Base-by-base conservation (phyloP, 2,329 filamentous ascomycete genomes). In the Calonectria crousiana region DNA sequence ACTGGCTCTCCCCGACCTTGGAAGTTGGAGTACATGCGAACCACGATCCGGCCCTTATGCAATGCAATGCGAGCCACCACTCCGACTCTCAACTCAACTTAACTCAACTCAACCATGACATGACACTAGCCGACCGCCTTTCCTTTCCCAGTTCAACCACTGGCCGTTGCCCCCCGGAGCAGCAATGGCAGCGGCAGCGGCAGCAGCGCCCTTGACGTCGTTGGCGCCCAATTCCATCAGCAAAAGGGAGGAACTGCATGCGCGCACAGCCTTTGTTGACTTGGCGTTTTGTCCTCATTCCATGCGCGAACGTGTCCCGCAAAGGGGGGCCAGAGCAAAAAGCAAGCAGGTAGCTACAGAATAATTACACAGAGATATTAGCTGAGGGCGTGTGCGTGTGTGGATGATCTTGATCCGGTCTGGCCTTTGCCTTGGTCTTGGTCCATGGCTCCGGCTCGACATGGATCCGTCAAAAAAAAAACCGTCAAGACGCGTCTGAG, bases 31-130 rank as follows among this genome's bases (percentile, higher is more conserved):
- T 23, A 47, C 49, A 71, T 74, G 75, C 67, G 69, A 75, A 78
- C 71, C 73, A 69, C 70, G 72, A 60, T 60, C 56, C 76, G 65
- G 65, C 75, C 66, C 73, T 30, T 77, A 80, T 80, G 77, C 78
- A 78, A 80, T 79, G 77, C 75, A 77, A 79, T 80, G 74, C 78
- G 71, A 80, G 74, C 70, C 73, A 78, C 77, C 71, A 60, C 51
- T 53, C 16, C 49, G 10, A 49, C 34, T 28, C 23, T 34, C 53
- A n/a, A 36, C 53, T 58, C 32, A 70, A 41, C 56, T 62, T 32
- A 58, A 52, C 67, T 41, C 14, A 23, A 53, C 38, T 58, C n/a
- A 44, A 44, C 41, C n/a, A n/a, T n/a, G n/a, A n/a, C 41, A 11
- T 11, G 53, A 69, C 53, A 60, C 67, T 62, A 56, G 32, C 67